Conservation (phyloP, 2,329 filamentous ascomycete species). For the Colletotrichum phormii region DNA sequence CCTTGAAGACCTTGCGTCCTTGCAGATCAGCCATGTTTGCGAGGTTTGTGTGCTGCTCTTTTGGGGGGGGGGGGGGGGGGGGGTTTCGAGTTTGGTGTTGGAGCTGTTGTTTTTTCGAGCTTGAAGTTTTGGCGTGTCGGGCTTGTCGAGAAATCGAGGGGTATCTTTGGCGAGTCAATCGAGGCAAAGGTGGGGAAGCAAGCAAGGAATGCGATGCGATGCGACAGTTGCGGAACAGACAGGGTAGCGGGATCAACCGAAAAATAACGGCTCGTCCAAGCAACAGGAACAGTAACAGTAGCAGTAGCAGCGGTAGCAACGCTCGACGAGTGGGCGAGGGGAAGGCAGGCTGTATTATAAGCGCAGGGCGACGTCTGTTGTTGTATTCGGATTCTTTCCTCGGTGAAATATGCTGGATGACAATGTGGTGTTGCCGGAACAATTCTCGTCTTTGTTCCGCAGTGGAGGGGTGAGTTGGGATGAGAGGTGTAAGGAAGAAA, state of each 20-base stretch:
- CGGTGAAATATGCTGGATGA: slow-evolving; percentile 3
- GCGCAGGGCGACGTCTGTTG: background rate
- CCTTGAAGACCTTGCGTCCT: slow-evolving; percentile 93
- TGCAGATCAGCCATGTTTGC: slow-evolving; percentile 54
- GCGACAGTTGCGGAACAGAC: slow-evolving; percentile 37
- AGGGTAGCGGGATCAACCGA: slow-evolving; percentile 25
- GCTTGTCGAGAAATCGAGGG: slow-evolving; percentile 30
- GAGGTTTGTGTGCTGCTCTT: background rate
- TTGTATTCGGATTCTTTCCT: background rate
- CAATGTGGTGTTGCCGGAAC: slow-evolving; percentile 7
- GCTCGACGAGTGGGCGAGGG: background rate
- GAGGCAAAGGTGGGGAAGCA: slow-evolving; percentile 36
- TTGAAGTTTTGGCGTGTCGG: slow-evolving; percentile 14
- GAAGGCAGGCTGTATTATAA: slow-evolving; percentile 21
- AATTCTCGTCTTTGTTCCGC: slow-evolving; percentile 27
- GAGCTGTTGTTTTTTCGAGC: slow-evolving; percentile 9
- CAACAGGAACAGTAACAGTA: background rate
- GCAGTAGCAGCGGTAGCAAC: background rate
- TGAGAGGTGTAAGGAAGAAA: background rate
- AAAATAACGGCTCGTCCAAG: slow-evolving; percentile 16
- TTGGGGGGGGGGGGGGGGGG: background rate
- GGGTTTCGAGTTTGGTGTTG: slow-evolving; percentile 16
- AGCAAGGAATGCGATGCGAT: slow-evolving; percentile 37
- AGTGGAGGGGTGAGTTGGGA: background rate
- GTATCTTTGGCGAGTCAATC: slow-evolving; percentile 35